Base-by-base conservation (phyloP, 805 yeast genomes). In the Candida silvicultrix region DNA sequence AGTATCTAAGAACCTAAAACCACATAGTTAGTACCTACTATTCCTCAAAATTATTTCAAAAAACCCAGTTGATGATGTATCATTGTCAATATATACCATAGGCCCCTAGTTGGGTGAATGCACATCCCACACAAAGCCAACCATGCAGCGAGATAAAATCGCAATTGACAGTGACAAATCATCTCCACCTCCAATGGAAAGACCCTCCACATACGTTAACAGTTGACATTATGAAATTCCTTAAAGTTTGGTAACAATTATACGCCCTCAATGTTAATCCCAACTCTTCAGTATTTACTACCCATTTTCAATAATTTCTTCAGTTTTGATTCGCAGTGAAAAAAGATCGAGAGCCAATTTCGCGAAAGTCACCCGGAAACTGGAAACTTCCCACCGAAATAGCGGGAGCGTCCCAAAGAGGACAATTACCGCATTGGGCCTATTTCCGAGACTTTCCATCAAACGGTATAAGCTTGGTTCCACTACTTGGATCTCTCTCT, bases 1-100 rank as follows among this genome's bases (percentile, higher is more conserved):
- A 74, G 83, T 94, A 92, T 83, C 98, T 88, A 64, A 90, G 79
- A 63, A 90, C 89, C 85, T 85, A 46, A 44, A 19, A 53, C 50
- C 45, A 54, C 16, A n/a, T 18, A 16, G 31, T 39, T 25, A 16
- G 25, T 37, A 37, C 14, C 4, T 6, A 20, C 35, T 15, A 31
- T 29, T 31, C 31, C 31, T 8, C 31, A 10, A n/a, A n/a, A n/a
- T n/a, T n/a, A n/a, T n/a, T n/a, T n/a, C n/a, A n/a, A n/a, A n/a
- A n/a, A n/a, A n/a, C n/a, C n/a, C n/a, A n/a, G n/a, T n/a, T n/a
- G n/a, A n/a, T n/a, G n/a, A n/a, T n/a, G n/a, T n/a, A n/a, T n/a
- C n/a, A n/a, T n/a, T n/a, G n/a, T n/a, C n/a, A 10, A 11, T 20
- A 19, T 14, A 11, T 5, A 23, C 25, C 9, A 23, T 6, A 23